Conservation (phyloP, 768 basidiomycete species). For the Tricholomella constricta region DNA sequence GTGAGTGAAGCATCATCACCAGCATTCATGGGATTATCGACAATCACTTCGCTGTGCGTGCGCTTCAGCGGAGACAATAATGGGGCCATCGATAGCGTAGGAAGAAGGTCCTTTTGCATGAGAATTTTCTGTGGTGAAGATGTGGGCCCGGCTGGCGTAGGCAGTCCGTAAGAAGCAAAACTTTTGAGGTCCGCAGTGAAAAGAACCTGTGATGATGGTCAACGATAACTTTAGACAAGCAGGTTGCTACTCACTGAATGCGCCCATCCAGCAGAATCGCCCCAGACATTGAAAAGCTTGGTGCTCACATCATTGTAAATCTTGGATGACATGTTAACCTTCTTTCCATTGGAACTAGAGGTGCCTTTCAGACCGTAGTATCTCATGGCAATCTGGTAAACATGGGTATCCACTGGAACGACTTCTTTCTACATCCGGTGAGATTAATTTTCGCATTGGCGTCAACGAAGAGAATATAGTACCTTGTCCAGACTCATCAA, state of each 20-base stretch:
- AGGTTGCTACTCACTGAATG: conserved; percentile 58
- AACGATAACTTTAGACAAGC: background rate
- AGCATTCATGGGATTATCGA: background rate
- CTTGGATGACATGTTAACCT: conserved; percentile 70
- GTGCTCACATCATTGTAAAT: conserved; percentile 72
- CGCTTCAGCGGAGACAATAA: conserved; percentile 34
- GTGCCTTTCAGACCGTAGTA: conserved; percentile 67
- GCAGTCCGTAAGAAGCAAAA: conserved; percentile 61
- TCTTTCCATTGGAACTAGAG: conserved; percentile 31
- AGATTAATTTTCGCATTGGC: background rate
- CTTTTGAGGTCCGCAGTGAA: conserved; percentile 76
- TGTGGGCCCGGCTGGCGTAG: conserved; percentile 18
- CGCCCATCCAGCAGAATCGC: conserved; percentile 87
- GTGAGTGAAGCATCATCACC: conserved; percentile 3
- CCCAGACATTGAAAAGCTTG: conserved; percentile 71
- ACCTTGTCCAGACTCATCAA: conserved; percentile 94
- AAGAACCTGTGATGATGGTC: conserved; percentile 48
- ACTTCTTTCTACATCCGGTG: conserved; percentile 63
- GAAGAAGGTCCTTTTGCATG: conserved; percentile 14
- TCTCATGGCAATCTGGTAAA: conserved; percentile 84
- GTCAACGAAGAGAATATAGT: background rate
- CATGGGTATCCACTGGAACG: conserved; percentile 95
- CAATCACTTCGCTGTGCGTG: conserved; percentile 14
- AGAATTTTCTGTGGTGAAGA: conserved; percentile 12
- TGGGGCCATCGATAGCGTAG: conserved; percentile 31